Evolutionary conservation across 2,329 filamentous ascomycete genomes (phyloP).

Genomic region (Plectosphaerella sp.): DNA sequence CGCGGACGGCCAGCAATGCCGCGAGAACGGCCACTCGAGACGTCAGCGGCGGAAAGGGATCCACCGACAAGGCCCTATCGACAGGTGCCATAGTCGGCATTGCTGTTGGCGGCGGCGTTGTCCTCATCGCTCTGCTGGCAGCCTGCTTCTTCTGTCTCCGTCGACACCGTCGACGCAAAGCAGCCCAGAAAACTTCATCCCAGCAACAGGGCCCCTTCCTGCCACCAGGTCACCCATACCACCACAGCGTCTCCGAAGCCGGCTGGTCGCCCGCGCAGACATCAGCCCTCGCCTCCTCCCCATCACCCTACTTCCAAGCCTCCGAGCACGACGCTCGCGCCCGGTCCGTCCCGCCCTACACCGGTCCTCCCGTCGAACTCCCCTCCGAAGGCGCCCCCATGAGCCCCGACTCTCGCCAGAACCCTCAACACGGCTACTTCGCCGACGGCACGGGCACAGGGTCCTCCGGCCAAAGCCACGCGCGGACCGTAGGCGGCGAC

Average conservation of each 20-base stretch:
- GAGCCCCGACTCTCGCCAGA: slow-evolving; percentile 8
- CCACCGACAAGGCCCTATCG: slow-evolving; percentile 15
- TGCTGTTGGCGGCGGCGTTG: slow-evolving; percentile 28
- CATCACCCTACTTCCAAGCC: slow-evolving; percentile 1
- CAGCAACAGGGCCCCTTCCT: background rate
- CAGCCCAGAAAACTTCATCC: background rate
- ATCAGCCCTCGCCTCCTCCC: slow-evolving; percentile 3
- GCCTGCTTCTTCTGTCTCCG: slow-evolving; percentile 24
- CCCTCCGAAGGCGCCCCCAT: slow-evolving; percentile 9
- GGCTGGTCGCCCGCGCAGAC: slow-evolving; percentile 9
- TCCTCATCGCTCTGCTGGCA: slow-evolving; percentile 18
- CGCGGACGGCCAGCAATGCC: slow-evolving; percentile 39
- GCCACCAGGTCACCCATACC: slow-evolving; percentile 3
- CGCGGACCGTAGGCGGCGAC: background rate
- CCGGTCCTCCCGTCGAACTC: slow-evolving; percentile 22
- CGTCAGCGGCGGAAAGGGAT: slow-evolving; percentile 14
- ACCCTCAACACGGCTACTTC: background rate
- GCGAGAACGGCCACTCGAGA: slow-evolving; percentile 46
- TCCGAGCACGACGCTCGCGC: slow-evolving; percentile 11
- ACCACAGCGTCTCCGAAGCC: slow-evolving; percentile 9
- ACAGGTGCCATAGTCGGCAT: slow-evolving; percentile 40
- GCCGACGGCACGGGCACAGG: background rate
- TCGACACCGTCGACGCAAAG: slow-evolving; percentile 13
- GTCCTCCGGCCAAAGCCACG: background rate
- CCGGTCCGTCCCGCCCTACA: slow-evolving; percentile 6